Evolutionary conservation across 2,329 filamentous ascomycete genomes (phyloP), one percentile per base, ranked within the genome.

Genomic region (Neofusicoccum umdonicola): DNA sequence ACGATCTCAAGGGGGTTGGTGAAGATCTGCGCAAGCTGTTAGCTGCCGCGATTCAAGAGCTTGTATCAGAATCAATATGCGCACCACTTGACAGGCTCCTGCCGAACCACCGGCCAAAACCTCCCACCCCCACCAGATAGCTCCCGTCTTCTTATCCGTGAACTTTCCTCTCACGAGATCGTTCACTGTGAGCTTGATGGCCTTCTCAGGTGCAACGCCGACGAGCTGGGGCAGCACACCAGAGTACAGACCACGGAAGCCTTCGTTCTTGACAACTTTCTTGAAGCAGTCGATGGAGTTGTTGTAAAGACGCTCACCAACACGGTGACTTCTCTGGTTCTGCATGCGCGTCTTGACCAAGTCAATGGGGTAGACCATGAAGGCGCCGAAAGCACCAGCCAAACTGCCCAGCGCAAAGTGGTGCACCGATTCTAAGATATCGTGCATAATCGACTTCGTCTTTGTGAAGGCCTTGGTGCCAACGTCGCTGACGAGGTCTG

Each of bases 331-430:
- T 69, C 95, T 88, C 83, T 99, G 95, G 82, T 99, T 99, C 80
- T 99, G 95, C 88, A 99, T 91, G 67, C 95, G 89, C 1, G 95
- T 99, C 86, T 99, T 99, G 78, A 99, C 95, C 67, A 99, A 82
- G 81, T 99, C 95, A 74, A 99, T 98, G 27, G 95, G 95, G 77
- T 99, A 99, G 62, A 99, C 95, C 92, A 99, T 97, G 77, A 99
- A 98, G 12, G 95, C 95, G 76, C 95, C 95, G 75, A 99, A 99
- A 9, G 95, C 95, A 79, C 95, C 95, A 7, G 95, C 95, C 70
- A 97, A 70, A 76, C 91, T 93, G 66, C 95, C 95, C 6, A 99
- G 87, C 3, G 82, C 88, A 76, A 99, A 99, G 83, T 96, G 93
- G 78, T 97, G 96, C 1, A 84, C 86, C 1, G 93, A 96, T 74